A percentile compares a stretch with the other conserved stretches of the same genome.
Evolutionary conservation across 2,329 filamentous ascomycete species (phyloP).

Genomic region (Neocatenulostroma microsporum): DNA sequence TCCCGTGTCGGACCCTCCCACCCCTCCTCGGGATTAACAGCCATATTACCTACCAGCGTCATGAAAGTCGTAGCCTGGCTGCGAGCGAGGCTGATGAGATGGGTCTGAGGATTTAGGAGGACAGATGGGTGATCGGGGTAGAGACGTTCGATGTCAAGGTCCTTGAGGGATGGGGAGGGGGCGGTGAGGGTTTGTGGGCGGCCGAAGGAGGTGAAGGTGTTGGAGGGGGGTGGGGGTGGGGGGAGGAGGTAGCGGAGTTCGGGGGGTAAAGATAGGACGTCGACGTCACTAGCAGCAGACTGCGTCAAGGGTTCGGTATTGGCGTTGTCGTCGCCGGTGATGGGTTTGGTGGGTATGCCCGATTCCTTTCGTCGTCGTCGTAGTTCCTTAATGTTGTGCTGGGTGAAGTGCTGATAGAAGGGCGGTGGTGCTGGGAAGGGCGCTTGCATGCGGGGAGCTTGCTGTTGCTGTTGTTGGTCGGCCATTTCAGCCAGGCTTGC

Average conservation of each 20-base stretch:
- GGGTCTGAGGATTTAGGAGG: slow-evolving; percentile 40
- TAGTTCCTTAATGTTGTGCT: slow-evolving; percentile 60
- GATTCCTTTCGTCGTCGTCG: slow-evolving; percentile 22
- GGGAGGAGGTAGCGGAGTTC: slow-evolving; percentile 74
- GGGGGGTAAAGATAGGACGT: slow-evolving; percentile 50
- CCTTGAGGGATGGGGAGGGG: slow-evolving; percentile 58
- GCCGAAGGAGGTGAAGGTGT: slow-evolving; percentile 69
- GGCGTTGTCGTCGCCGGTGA: slow-evolving; percentile 9
- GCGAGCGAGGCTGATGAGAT: slow-evolving; percentile 67
- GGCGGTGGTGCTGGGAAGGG: slow-evolving; percentile 80
- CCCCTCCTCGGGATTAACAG: slow-evolving; percentile 51
- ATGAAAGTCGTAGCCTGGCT: slow-evolving; percentile 83
- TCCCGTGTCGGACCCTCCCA: slow-evolving; percentile 67
- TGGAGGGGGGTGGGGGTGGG: slow-evolving; percentile 55
- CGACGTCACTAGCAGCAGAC: too few relatives aligned
- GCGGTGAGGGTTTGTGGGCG: slow-evolving; percentile 55
- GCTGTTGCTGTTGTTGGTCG: slow-evolving; percentile 41
- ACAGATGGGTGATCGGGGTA: slow-evolving; percentile 44
- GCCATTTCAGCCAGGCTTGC: too few relatives aligned
- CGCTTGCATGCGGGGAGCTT: slow-evolving; percentile 30
- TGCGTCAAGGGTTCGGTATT: too few relatives aligned
- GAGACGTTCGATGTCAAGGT: slow-evolving; percentile 64
- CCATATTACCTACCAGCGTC: slow-evolving; percentile 67
- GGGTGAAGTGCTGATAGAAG: slow-evolving; percentile 83
- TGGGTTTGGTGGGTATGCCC: slow-evolving; percentile 14